These are phyloP conservation scores for Millerozyma miso DNA, from an alignment of 805 yeast genomes.

Conservation along the genomic window DNA sequence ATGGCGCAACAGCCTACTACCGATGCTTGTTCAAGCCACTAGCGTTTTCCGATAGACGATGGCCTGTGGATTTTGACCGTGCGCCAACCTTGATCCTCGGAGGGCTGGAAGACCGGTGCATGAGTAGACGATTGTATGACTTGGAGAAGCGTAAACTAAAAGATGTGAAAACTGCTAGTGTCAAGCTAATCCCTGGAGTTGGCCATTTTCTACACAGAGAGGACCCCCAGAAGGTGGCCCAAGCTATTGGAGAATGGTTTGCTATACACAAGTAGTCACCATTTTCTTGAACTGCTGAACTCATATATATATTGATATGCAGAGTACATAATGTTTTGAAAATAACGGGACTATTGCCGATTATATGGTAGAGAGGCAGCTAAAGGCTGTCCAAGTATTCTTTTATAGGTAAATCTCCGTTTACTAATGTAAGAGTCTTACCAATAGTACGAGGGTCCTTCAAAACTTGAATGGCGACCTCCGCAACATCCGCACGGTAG, in stretches of 20 bases:
- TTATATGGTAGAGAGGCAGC: not conserved
- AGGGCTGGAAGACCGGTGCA: slow-evolving; percentile 39
- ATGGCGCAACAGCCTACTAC: slow-evolving; percentile 37
- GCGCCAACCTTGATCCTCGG: slow-evolving; percentile 36
- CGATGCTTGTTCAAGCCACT: slow-evolving; percentile 23
- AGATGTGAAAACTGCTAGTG: slow-evolving; percentile 15
- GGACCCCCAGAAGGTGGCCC: slow-evolving; percentile 26
- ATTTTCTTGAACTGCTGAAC: no score
- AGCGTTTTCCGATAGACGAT: slow-evolving; percentile 14
- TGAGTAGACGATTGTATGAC: slow-evolving; percentile 24
- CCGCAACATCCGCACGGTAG: slow-evolving; percentile 56
- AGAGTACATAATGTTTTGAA: not conserved
- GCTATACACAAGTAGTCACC: slow-evolving; percentile 7
- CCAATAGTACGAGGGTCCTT: slow-evolving; percentile 33
- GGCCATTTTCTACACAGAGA: slow-evolving; percentile 42
- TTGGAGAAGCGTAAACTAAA: slow-evolving; percentile 18
- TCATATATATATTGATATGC: not conserved
- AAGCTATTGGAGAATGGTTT: slow-evolving; percentile 26
- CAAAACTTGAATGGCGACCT: slow-evolving; percentile 35
- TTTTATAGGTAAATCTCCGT: not conserved
- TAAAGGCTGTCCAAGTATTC: not conserved
- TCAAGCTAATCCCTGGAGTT: slow-evolving; percentile 20
- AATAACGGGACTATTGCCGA: not conserved
- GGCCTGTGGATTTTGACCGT: slow-evolving; percentile 27
- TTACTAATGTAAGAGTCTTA: slow-evolving; percentile 16